Evolutionary conservation across 2,329 filamentous ascomycete species (phyloP).

Genomic region (Pseudopyricularia javanii): DNA sequence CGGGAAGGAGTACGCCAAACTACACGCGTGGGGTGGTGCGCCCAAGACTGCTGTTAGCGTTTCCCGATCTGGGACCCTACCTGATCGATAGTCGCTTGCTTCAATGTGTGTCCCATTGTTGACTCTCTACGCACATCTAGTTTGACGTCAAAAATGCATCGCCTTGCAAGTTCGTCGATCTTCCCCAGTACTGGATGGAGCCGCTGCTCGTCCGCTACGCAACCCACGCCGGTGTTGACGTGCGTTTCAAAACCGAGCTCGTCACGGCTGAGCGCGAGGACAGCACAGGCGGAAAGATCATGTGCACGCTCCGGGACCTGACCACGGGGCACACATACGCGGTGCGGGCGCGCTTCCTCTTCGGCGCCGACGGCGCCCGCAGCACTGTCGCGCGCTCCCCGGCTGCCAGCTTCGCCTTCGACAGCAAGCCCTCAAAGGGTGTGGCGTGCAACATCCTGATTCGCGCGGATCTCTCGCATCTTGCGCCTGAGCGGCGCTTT

Average conservation of each 20-base stretch:
- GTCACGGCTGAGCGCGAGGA: not conserved
- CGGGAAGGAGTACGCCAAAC: conserved; percentile 35
- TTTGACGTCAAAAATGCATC: not conserved
- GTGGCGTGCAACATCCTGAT: not conserved
- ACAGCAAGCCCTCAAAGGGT: not conserved
- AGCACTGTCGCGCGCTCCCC: conserved; percentile 57
- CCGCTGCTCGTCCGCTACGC: not conserved
- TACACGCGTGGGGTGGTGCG: conserved; percentile 37
- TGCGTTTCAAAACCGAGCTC: not conserved
- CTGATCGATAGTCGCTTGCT: too few species aligned
- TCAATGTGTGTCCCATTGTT: too few species aligned
- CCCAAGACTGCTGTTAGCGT: conserved; percentile 28
- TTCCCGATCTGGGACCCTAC: not conserved
- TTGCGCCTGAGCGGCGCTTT: conserved; percentile 20
- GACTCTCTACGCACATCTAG: not conserved
- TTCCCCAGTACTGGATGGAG: not conserved
- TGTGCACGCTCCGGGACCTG: not conserved
- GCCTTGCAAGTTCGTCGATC: not conserved
- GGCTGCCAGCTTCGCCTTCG: conserved; percentile 70
- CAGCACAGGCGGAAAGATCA: not conserved
- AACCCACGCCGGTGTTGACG: not conserved
- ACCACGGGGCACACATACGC: not conserved
- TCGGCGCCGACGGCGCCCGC: conserved; percentile 45
- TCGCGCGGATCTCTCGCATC: conserved; percentile 23
- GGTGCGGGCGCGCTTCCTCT: not conserved